phyloP scores from a whole-genome alignment of 371 early-diverging fungal species.

The Phascolomyces articulosus region DNA sequence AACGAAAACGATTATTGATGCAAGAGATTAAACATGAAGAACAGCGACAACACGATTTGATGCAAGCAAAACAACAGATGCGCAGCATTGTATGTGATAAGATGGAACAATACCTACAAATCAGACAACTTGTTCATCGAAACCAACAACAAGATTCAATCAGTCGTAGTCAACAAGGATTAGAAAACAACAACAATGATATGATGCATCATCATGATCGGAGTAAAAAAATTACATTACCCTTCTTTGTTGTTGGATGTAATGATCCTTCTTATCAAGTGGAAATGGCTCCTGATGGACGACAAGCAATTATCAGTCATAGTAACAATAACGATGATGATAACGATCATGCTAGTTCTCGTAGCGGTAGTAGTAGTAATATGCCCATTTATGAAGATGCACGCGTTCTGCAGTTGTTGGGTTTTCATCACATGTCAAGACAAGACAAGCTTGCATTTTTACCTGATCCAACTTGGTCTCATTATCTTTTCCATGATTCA shows the following conservation, averaged over 20 bases:
- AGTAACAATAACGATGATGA: not conserved
- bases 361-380: not conserved
- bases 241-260: slow-evolving; percentile 14
- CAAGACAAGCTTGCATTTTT: slow-evolving; percentile 1
- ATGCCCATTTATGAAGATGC: slow-evolving; percentile 9
- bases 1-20: slow-evolving; percentile 4
- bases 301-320: slow-evolving; percentile 10
- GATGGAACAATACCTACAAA: slow-evolving; percentile 10
- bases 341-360: not conserved
- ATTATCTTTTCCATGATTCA: slow-evolving; percentile 2
- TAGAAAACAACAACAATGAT: not conserved
- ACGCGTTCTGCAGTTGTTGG: slow-evolving; percentile 8
- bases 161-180: no score
- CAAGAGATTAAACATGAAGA: slow-evolving; percentile 20
- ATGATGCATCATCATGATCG: no score
- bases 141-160: not conserved
- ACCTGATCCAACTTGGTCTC: slow-evolving; percentile 8
- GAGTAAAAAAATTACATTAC: slow-evolving; percentile 3
- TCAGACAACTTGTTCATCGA: slow-evolving; percentile 9
- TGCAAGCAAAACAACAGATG: slow-evolving; percentile 7
- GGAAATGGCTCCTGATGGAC: slow-evolving; percentile 11
- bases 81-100: slow-evolving; percentile 2
- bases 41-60: slow-evolving; percentile 10
- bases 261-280: slow-evolving; percentile 3
- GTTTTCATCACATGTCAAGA: slow-evolving; percentile 10